Percentiles rank a stretch among this genome's conserved stretches.
These are phyloP conservation scores for Umbelopsis isabellina DNA, from an alignment of 192 early-diverging fungal species.

Conservation along the genomic window DNA sequence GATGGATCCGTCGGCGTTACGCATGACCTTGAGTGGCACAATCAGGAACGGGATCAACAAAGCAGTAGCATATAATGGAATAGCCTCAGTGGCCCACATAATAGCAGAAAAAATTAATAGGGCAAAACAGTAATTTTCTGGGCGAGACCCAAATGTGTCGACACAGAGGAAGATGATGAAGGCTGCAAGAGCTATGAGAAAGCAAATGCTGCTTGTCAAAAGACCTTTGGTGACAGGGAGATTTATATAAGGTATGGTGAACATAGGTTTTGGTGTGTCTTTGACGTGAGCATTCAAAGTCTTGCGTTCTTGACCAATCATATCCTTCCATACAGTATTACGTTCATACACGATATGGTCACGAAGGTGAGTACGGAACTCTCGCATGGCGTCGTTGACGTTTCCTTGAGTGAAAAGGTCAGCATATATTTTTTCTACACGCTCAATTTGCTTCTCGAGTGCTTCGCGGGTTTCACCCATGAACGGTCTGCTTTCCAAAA, in stretches of 20 bases:
- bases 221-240: conserved; percentile 15
- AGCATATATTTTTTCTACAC: conserved; percentile 65
- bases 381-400: conserved; percentile 51
- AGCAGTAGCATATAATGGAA: conserved; percentile 76
- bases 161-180: conserved; percentile 63
- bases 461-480: conserved; percentile 51
- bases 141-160: conserved; percentile 64
- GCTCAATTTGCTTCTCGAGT: conserved; percentile 53
- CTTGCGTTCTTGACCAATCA: conserved; percentile 70
- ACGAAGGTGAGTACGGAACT: conserved; percentile 63
- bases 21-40: conserved; percentile 65
- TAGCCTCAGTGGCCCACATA: conserved; percentile 85
- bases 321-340: conserved; percentile 80
- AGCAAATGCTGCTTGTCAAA: conserved; percentile 25
- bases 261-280: conserved; percentile 13
- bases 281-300: conserved; percentile 45
- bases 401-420: conserved; percentile 60
- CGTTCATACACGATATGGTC: conserved; percentile 75
- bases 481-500: conserved; percentile 61
- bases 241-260: conserved; percentile 15
- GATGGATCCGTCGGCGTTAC: conserved; percentile 43
- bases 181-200: conserved; percentile 53
- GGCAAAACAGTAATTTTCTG: conserved; percentile 87
- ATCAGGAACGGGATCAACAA: conserved; percentile 70
- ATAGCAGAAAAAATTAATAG: conserved; percentile 81